Conservation (phyloP, 176 grass and related monocot species). For the Zoysia japonica region DNA sequence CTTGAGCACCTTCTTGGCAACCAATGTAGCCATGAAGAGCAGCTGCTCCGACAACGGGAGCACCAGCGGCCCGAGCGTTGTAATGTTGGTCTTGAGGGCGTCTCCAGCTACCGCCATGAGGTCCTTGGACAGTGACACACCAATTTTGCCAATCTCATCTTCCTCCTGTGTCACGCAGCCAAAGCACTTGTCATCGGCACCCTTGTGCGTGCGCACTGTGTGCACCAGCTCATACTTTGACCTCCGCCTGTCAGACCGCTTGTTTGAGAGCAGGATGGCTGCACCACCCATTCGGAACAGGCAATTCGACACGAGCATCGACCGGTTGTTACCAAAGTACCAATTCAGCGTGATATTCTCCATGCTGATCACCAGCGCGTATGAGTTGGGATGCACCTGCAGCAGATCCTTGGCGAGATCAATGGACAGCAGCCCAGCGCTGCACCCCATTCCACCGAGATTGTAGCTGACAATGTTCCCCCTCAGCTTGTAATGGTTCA, state of each 20-base stretch:
- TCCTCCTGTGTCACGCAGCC: slow-evolving; percentile 87
- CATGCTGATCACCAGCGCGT: slow-evolving; percentile 88
- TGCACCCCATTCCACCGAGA: slow-evolving; percentile 91
- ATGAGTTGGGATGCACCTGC: slow-evolving; percentile 64
- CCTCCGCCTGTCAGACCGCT: slow-evolving; percentile 46
- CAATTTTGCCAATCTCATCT: slow-evolving; percentile 61
- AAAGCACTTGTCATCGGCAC: slow-evolving; percentile 80
- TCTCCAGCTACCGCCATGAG: slow-evolving; percentile 92
- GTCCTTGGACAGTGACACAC: slow-evolving; percentile 88
- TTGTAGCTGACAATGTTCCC: slow-evolving; percentile 87
- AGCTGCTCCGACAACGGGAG: slow-evolving; percentile 86
- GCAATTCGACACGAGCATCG: slow-evolving; percentile 88
- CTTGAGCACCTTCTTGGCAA: slow-evolving; percentile 85
- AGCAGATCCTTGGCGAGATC: slow-evolving; percentile 91
- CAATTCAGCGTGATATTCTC: slow-evolving; percentile 96
- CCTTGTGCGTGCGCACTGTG: slow-evolving; percentile 92
- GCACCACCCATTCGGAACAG: slow-evolving; percentile 93
- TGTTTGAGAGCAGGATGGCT: slow-evolving; percentile 84
- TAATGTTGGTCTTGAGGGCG: slow-evolving; percentile 96
- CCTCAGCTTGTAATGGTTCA: slow-evolving; percentile 94
- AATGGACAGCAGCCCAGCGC: slow-evolving; percentile 79
- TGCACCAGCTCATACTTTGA: slow-evolving; percentile 94
- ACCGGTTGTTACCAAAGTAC: slow-evolving; percentile 91
- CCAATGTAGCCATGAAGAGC: slow-evolving; percentile 73
- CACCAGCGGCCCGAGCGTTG: slow-evolving; percentile 81